A percentile compares a stretch with the other conserved stretches of the same genome.
These are phyloP conservation scores for Pichia insulana DNA, from an alignment of 805 yeast genomes.

Conservation along the genomic window DNA sequence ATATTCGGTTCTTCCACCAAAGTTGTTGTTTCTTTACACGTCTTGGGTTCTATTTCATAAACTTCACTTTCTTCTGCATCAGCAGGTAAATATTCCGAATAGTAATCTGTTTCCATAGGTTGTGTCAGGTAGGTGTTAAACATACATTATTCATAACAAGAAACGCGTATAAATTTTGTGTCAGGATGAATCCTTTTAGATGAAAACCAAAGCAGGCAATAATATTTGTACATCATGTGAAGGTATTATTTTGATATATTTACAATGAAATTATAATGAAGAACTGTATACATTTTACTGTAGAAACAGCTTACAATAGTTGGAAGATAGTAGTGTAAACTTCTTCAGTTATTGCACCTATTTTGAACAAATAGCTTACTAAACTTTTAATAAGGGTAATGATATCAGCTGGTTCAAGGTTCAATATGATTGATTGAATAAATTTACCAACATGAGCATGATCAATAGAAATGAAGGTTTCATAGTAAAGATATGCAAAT, in stretches of 20 bases:
- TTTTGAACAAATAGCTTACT: conserved; percentile 41
- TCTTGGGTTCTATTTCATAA: conserved; percentile 7
- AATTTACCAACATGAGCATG: conserved; percentile 67
- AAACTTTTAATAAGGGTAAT: conserved; percentile 52
- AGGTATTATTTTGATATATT: too few species aligned
- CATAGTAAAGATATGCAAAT: conserved; percentile 84
- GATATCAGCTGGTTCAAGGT: conserved; percentile 58
- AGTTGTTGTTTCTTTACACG: not conserved
- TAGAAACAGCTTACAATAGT: too few species aligned
- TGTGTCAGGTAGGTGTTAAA: too few species aligned
- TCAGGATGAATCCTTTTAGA: too few species aligned
- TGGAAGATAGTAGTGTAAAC: conserved; percentile 26
- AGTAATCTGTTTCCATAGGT: conserved; percentile 14
- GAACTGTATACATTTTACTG: too few species aligned
- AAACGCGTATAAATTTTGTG: too few species aligned
- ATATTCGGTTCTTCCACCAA: conserved; percentile 2
- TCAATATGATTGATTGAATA: conserved; percentile 66
- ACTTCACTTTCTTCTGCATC: conserved; percentile 16
- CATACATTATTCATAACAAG: too few species aligned
- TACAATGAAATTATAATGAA: too few species aligned
- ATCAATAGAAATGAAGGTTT: conserved; percentile 75
- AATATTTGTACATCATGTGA: too few species aligned
- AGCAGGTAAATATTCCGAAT: conserved; percentile 20
- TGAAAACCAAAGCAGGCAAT: too few species aligned
- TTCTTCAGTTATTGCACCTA: conserved; percentile 32